phyloP scores from a whole-genome alignment of 2,329 filamentous ascomycete genomes.

The Diplodia seriata region DNA sequence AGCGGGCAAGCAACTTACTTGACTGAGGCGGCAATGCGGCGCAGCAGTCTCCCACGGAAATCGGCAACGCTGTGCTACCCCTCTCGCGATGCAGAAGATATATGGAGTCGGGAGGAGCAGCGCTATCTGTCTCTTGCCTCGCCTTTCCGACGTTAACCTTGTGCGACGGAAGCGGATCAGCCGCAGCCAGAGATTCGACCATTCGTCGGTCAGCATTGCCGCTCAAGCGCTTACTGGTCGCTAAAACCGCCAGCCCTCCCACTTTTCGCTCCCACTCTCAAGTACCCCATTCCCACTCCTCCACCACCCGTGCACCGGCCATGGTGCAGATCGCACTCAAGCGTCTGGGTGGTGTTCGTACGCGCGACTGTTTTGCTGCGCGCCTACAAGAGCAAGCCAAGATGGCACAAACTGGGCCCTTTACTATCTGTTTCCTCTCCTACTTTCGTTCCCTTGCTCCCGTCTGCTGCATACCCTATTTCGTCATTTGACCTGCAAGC shows the following conservation, averaged over 20 bases:
- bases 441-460: background rate
- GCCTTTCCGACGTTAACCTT: constrained; percentile 13
- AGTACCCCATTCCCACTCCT: constrained; percentile 29
- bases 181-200: constrained; percentile 9
- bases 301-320: background rate
- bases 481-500: background rate
- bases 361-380: background rate
- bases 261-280: constrained; percentile 27
- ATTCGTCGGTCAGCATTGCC: constrained; percentile 22
- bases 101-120: constrained; percentile 15
- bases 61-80: background rate
- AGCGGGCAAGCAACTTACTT: background rate
- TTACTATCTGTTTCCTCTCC: background rate
- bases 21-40: background rate
- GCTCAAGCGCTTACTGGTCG: constrained; percentile 21
- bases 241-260: constrained; percentile 5
- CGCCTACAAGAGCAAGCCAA: constrained; percentile 22
- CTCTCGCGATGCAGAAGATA: constrained; percentile 8
- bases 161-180: constrained; percentile 10
- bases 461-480: background rate
- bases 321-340: background rate
- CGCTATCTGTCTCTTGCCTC: constrained; percentile 1
- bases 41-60: background rate
- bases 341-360: background rate
- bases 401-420: background rate